Base-by-base conservation (phyloP, 352 stramenopile genomes). In the Pythium guiyangense region DNA sequence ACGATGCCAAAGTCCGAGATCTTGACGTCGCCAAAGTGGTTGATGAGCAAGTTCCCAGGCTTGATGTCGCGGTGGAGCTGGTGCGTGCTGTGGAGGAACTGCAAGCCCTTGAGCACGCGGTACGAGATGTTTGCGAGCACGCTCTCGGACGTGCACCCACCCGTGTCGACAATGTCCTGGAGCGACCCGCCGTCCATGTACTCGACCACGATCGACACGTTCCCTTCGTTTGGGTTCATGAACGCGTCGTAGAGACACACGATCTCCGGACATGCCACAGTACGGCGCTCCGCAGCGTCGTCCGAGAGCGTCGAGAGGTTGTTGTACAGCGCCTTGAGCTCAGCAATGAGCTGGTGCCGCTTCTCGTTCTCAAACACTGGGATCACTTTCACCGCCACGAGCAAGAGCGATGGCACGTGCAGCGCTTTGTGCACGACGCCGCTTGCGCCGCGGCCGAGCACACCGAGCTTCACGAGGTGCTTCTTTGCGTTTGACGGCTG, bases 51-150 rank as follows among this genome's bases (percentile, higher is more conserved):
- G 66, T 98, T 98, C 49, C 85, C 86, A 12, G 90, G 90, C 59
- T 98, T 98, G 52, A 98, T 96, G 49, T 98, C 94, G 27, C 94
- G 89, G 47, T 98, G 94, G 20, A 98, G 68, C 52, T 97, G 86
- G 45, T 94, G 76, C 17, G 82, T 92, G 29, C 71, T 70, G 63
- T 98, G 92, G n/a, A 98, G 68, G 70, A 95, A 98, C 42, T 64
- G 54, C 10, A 98, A 71, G 0, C 90, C 93, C 39, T 89, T 86
- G 31, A 97, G 74, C 20, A 97, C 85, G 10, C 90, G 77, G 35
- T 79, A 84, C 15, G 86, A 88, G 40, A 98, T 96, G 26, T 94
- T 92, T 8, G 90, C 86, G 20, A 98, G 70, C n/a, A 94, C 84
- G 25, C 69, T 71, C 53, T 98, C 92, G 35, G 79, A 87, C 29